A percentile compares a stretch with the other conserved stretches of the same genome.
These are phyloP conservation scores for Aspergillus neotritici DNA, from an alignment of 2,329 filamentous ascomycete species.

Conservation along the genomic window DNA sequence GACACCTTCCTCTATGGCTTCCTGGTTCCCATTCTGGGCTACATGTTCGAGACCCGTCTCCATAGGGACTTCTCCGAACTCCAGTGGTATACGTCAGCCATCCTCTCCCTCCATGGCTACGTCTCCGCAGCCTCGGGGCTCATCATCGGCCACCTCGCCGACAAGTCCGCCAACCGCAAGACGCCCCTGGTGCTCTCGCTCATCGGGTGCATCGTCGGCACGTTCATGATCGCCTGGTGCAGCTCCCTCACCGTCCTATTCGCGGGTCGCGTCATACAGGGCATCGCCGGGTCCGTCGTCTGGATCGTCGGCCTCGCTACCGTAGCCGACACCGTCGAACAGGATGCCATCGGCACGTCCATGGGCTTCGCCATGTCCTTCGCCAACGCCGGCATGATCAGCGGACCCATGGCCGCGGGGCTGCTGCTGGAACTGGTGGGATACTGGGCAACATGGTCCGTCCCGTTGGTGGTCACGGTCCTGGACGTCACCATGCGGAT, in stretches of 20 bases:
- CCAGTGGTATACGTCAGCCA: slow-evolving; percentile 19
- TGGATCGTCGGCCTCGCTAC: slow-evolving; percentile 31
- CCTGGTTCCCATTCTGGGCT: slow-evolving; percentile 28
- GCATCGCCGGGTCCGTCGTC: slow-evolving; percentile 22
- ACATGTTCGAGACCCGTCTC: slow-evolving; percentile 28
- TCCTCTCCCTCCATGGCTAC: slow-evolving; percentile 24
- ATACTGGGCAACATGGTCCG: slow-evolving; percentile 29
- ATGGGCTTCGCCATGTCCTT: slow-evolving; percentile 22
- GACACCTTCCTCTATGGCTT: slow-evolving; percentile 32
- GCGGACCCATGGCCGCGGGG: slow-evolving; percentile 26
- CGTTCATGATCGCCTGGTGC: slow-evolving; percentile 20
- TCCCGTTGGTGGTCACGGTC: slow-evolving; percentile 21
- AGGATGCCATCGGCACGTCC: slow-evolving; percentile 22
- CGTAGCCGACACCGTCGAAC: slow-evolving; percentile 23
- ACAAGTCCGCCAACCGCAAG: slow-evolving; percentile 21
- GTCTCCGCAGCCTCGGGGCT: slow-evolving; percentile 19
- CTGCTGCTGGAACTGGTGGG: slow-evolving; percentile 23
- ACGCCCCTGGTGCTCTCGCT: slow-evolving; percentile 22
- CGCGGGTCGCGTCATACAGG: slow-evolving; percentile 26
- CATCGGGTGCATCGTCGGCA: slow-evolving; percentile 21
- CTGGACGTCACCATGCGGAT: slow-evolving; percentile 26
- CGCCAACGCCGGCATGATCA: slow-evolving; percentile 22
- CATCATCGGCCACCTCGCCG: slow-evolving; percentile 25
- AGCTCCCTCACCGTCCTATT: slow-evolving; percentile 9
- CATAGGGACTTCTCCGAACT: slow-evolving; percentile 18